Evolutionary conservation across 768 basidiomycete genomes (phyloP).

Genomic region (Auriculariales sp.): DNA sequence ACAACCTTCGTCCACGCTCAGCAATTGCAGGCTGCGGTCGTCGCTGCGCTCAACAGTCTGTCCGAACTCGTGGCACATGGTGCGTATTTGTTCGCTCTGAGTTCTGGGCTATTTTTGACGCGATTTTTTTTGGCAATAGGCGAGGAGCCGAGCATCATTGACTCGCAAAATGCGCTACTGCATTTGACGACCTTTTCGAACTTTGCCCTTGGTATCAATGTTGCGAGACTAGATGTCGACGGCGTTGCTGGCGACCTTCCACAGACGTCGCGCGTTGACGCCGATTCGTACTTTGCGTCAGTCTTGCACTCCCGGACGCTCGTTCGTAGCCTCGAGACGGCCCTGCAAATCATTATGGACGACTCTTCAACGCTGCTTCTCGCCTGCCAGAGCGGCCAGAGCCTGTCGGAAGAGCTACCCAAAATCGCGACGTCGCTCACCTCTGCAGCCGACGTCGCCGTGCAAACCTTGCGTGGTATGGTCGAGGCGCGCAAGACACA

Average conservation of each 20-base stretch:
- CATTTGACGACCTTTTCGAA: conserved; percentile 44
- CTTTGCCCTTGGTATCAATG: conserved; percentile 52
- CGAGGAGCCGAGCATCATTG: conserved; percentile 13
- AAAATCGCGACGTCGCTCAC: not conserved
- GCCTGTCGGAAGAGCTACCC: not conserved
- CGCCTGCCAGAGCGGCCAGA: conserved; percentile 27
- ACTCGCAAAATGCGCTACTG: conserved; percentile 37
- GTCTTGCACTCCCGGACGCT: conserved; percentile 56
- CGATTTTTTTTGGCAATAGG: conserved; percentile 4
- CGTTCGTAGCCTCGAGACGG: conserved; percentile 57
- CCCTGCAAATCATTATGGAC: conserved; percentile 62
- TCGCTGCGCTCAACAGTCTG: conserved; percentile 2
- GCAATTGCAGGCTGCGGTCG: conserved; percentile 10
- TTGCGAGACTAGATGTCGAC: conserved; percentile 76
- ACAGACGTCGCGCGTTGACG: conserved; percentile 20
- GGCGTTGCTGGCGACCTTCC: conserved; percentile 41
- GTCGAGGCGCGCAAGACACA: not conserved
- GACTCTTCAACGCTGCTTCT: conserved; percentile 50
- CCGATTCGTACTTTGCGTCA: conserved; percentile 42
- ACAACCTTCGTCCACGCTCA: conserved; percentile 20
- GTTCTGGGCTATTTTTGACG: conserved; percentile 3
- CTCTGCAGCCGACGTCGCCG: not conserved
- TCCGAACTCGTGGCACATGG: not conserved
- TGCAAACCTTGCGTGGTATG: not conserved
- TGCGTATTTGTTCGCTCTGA: not conserved